Evolutionary conservation across 2,329 filamentous ascomycete species (phyloP), one percentile per base, ranked within the genome.

Genomic region (Botrytis cinerea): DNA sequence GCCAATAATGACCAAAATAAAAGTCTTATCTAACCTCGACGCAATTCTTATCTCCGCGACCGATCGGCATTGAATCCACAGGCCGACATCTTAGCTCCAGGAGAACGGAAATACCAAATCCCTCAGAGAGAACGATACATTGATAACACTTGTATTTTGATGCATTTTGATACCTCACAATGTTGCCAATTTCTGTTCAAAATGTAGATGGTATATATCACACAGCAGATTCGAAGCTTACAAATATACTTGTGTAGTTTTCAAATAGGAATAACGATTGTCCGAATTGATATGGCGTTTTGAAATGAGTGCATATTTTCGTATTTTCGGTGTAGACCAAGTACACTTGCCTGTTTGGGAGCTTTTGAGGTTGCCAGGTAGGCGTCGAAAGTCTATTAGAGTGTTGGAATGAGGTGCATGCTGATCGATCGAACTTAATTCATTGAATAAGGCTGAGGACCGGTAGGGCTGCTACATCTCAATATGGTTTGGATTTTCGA

Each of bases 21-120:
- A 43, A 54, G 35, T 68, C 63, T 54, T 68, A 64, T 46, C 38
- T 63, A 63, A 61, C 35, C 59, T 61, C 22, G 35, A 35, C 40
- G 35, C 25, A 10, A n/a, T 40, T 18, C 60, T 62, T 62, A 62
- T 43, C 60, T 43, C 60, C 60, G 60, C 32, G 22, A n/a, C 35
- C n/a, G 38, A 40, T 28, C n/a, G 25, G n/a, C n/a, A 28, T 16
- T 28, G 25, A 16, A n/a, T n/a, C 12, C 48, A 16, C 48, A 1
- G 48, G 48, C 48, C 25, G 48, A 54, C 25, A 54, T n/a, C 14
- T 12, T 54, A 51, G 12, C 48, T n/a, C 25, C 48, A 7, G 48
- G 12, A 54, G 48, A 25, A n/a, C 48, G 48, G 48, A 54, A 16
- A 57, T n/a, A 57, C n/a, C n/a, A 57, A 28, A 57, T 57, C n/a